Conservation (phyloP, 2,329 filamentous ascomycete genomes). For the Pseudocercospora vitis region DNA sequence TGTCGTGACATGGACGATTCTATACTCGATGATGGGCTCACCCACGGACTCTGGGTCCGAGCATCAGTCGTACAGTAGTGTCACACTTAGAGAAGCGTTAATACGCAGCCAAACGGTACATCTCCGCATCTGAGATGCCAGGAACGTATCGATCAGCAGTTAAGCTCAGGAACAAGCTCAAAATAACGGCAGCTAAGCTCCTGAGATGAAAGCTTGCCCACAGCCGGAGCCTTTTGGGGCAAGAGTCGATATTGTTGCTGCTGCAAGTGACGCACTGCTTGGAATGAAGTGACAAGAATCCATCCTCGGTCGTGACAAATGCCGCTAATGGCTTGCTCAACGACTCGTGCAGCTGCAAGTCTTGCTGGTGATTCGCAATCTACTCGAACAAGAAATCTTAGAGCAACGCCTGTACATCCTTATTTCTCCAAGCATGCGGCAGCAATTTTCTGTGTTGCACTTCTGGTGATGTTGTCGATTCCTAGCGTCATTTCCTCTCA, state of each 20-base stretch:
- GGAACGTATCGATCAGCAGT: neutral
- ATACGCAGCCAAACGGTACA: neutral
- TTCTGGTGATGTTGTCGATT: too few relatives aligned
- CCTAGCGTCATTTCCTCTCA: too few relatives aligned
- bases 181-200: neutral
- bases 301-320: too few relatives aligned
- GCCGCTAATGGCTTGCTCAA: too few relatives aligned
- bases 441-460: too few relatives aligned
- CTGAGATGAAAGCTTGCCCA: neutral
- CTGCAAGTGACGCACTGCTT: neutral
- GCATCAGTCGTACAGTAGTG: neutral
- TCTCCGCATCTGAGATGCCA: neutral
- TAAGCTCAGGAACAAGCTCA: conserved; percentile 7
- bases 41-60: neutral
- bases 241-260: neutral
- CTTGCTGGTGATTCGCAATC: too few relatives aligned
- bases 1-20: neutral
- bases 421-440: too few relatives aligned
- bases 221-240: neutral
- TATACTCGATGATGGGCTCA: neutral
- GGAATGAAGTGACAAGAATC: neutral
- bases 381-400: too few relatives aligned
- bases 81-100: neutral
- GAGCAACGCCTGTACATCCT: too few relatives aligned
- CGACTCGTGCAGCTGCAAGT: too few relatives aligned